Percentiles rank a stretch among this genome's conserved stretches.
Conservation (phyloP, 495 filamentous ascomycete genomes). For the Choiromyces venosus region DNA sequence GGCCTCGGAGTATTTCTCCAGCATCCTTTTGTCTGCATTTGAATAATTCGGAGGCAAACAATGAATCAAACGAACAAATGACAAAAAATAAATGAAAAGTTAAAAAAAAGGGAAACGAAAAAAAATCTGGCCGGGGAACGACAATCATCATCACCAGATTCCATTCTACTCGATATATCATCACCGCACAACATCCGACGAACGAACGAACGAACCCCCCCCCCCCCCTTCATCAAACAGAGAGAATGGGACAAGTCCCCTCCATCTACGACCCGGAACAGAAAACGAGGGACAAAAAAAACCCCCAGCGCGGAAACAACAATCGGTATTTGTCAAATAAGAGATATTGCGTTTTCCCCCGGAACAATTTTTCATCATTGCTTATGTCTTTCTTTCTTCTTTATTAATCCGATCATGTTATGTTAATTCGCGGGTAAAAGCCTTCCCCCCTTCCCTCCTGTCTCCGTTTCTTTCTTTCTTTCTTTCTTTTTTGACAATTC, state of each 20-base stretch:
- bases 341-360: neutral
- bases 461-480: neutral
- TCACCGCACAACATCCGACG: neutral
- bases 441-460: too few species aligned
- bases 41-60: slow-evolving; percentile 21
- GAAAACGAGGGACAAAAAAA: neutral
- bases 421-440: neutral
- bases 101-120: slow-evolving; percentile 6
- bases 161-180: too few species aligned
- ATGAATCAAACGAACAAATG: neutral
- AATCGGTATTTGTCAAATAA: neutral
- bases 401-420: neutral
- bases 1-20: slow-evolving; percentile 40
- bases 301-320: neutral
- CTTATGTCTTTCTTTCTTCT: neutral
- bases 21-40: slow-evolving; percentile 40
- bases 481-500: neutral
- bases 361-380: neutral
- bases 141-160: too few species aligned
- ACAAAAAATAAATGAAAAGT: neutral
- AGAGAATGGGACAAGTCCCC: neutral
- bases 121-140: neutral
- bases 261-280: neutral
- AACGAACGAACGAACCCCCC: neutral
- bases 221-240: neutral